Conservation (phyloP, 75 land plant species). For the Azolla pinnata region DNA sequence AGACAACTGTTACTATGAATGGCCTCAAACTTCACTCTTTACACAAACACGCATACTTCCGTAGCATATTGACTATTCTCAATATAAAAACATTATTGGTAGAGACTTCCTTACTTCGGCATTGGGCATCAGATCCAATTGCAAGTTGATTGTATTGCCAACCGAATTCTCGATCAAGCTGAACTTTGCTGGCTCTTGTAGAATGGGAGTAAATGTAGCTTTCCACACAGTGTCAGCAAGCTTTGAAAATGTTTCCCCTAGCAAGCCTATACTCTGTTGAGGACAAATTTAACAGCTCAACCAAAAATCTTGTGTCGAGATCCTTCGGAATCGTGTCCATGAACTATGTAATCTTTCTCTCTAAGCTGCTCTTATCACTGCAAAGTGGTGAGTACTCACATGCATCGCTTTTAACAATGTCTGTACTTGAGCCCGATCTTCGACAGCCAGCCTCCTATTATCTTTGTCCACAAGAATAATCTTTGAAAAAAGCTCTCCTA, state of each 20-base stretch:
- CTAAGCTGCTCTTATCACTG: too few relatives aligned
- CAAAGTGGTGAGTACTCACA: too few relatives aligned
- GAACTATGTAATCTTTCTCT: too few relatives aligned
- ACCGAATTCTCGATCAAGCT: too few relatives aligned
- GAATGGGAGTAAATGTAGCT: constrained; percentile 10
- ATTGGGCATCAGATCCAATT: neutral
- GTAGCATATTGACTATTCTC: constrained; percentile 48
- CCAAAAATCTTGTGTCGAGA: too few relatives aligned
- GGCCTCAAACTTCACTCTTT: neutral
- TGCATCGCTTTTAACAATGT: constrained; percentile 24
- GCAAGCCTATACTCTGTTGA: constrained; percentile 20
- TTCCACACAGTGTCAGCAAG: constrained; percentile 21
- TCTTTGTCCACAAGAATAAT: constrained; percentile 10
- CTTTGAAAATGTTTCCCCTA: constrained; percentile 19
- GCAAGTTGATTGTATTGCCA: too few relatives aligned
- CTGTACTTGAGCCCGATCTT: constrained; percentile 7
- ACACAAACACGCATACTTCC: too few relatives aligned
- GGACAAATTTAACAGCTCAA: too few relatives aligned
- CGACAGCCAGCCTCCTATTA: constrained; percentile 7
- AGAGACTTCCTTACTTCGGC: constrained; percentile 15
- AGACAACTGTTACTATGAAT: neutral
- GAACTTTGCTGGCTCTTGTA: constrained; percentile 9
- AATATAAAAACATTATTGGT: constrained; percentile 39
- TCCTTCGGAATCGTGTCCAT: too few relatives aligned
- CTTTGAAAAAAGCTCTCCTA: constrained; percentile 17